These are phyloP conservation scores for Oligophagozyma castellii DNA, from an alignment of 1,139 yeast species.

Conservation along the genomic window DNA sequence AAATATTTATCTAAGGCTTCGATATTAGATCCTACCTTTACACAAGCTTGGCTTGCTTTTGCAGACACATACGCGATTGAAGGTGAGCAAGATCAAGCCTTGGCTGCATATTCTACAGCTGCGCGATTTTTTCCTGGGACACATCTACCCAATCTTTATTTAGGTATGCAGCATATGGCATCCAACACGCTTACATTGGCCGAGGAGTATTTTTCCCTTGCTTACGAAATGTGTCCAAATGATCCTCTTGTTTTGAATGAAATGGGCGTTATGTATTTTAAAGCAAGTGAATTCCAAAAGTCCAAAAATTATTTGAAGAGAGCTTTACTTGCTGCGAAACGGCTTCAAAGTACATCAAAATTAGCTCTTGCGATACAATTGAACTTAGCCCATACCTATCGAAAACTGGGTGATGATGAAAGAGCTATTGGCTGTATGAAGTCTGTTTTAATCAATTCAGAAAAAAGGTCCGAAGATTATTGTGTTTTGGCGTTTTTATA, in stretches of 20 bases:
- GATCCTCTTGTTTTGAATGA: slow-evolving; percentile 88
- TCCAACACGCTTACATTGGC: slow-evolving; percentile 74
- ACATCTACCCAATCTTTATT: slow-evolving; percentile 75
- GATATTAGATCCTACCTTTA: slow-evolving; percentile 75
- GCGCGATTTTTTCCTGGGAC: slow-evolving; percentile 90
- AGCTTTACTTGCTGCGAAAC: slow-evolving; percentile 60
- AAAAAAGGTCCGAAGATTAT: slow-evolving; percentile 60
- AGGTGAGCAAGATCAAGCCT: slow-evolving; percentile 97
- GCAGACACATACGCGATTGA: slow-evolving; percentile 97
- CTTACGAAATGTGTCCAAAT: slow-evolving; percentile 63
- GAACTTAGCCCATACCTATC: slow-evolving; percentile 82
- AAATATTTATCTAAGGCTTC: slow-evolving; percentile 84
- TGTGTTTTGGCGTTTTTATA: slow-evolving; percentile 78
- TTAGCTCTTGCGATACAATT: slow-evolving; percentile 82
- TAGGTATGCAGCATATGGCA: slow-evolving; percentile 93
- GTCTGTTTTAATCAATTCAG: slow-evolving; percentile 57
- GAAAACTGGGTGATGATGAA: slow-evolving; percentile 49
- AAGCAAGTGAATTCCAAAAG: slow-evolving; percentile 48
- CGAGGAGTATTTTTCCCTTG: slow-evolving; percentile 68
- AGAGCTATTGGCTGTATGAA: slow-evolving; percentile 65
- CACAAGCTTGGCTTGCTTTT: slow-evolving; percentile 97
- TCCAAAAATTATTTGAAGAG: slow-evolving; percentile 63
- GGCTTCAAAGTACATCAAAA: slow-evolving; percentile 62
- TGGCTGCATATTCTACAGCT: slow-evolving; percentile 93
- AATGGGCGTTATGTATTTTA: slow-evolving; percentile 79